These are phyloP conservation scores for Fusarium sp. DNA, from an alignment of 2,329 filamentous ascomycete species.

Conservation along the genomic window DNA sequence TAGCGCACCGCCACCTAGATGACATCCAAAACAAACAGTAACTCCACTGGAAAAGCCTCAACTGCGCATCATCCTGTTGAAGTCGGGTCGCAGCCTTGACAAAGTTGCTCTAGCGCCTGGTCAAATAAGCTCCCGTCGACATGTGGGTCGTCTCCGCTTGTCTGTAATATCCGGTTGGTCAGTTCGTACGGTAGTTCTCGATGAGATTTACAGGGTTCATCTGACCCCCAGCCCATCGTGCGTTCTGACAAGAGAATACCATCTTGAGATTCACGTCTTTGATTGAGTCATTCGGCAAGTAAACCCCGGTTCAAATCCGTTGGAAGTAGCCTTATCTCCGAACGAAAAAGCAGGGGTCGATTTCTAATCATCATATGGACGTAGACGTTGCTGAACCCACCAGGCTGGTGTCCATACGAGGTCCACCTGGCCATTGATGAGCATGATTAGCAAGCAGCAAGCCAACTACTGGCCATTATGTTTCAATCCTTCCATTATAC, in stretches of 20 bases:
- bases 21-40: background rate
- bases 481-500: background rate
- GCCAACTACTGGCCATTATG: background rate
- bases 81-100: background rate
- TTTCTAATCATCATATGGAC: background rate
- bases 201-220: background rate
- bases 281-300: background rate
- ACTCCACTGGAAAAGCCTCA: background rate
- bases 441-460: background rate
- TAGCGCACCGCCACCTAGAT: background rate
- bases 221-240: background rate
- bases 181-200: background rate
- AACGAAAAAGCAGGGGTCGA: background rate
- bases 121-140: background rate
- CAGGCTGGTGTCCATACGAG: background rate
- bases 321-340: background rate
- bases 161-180: background rate
- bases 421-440: background rate
- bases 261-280: background rate
- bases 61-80: background rate
- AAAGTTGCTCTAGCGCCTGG: background rate
- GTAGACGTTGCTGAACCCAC: background rate
- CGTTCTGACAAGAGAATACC: background rate
- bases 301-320: background rate
- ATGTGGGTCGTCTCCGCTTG: background rate